These are phyloP conservation scores for Allantophomopsis cytisporea DNA, from an alignment of 2,329 filamentous ascomycete species.

Conservation along the genomic window DNA sequence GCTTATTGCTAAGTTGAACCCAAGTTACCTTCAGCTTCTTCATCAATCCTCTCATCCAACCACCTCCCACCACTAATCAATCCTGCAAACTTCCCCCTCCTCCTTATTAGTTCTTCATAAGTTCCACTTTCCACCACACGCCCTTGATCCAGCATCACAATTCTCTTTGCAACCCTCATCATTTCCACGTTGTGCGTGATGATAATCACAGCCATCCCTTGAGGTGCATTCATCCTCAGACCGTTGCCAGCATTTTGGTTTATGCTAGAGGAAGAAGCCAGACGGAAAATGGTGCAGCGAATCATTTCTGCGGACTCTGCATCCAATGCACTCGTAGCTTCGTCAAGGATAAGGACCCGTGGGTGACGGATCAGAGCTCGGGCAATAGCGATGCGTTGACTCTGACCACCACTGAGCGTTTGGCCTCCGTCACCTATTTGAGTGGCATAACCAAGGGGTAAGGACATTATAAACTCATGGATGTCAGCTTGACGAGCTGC, in stretches of 20 bases:
- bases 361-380: constrained; percentile 62
- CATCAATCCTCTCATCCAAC: no score
- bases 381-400: constrained; percentile 70
- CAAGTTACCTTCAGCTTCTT: no score
- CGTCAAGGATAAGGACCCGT: constrained; percentile 66
- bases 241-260: constrained; percentile 4
- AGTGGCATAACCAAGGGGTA: constrained; percentile 61
- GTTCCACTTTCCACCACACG: constrained; percentile 53
- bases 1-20: no score
- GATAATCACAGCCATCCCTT: constrained; percentile 55
- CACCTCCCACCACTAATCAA: constrained; percentile 4
- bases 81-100: constrained; percentile 9
- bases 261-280: constrained; percentile 25
- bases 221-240: constrained; percentile 3
- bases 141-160: constrained; percentile 61
- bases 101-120: constrained; percentile 41
- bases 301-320: constrained; percentile 50
- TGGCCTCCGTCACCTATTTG: constrained; percentile 65
- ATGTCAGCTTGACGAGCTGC: constrained; percentile 51
- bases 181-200: constrained; percentile 76
- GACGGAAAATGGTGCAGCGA: constrained; percentile 40
- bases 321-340: constrained; percentile 76
- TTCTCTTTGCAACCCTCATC: constrained; percentile 67
- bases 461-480: constrained; percentile 60
- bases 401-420: constrained; percentile 66